Percentiles rank a stretch among this genome's conserved stretches.
Evolutionary conservation across 768 basidiomycete genomes (phyloP).

Genomic region (Mycena epipterygia): DNA sequence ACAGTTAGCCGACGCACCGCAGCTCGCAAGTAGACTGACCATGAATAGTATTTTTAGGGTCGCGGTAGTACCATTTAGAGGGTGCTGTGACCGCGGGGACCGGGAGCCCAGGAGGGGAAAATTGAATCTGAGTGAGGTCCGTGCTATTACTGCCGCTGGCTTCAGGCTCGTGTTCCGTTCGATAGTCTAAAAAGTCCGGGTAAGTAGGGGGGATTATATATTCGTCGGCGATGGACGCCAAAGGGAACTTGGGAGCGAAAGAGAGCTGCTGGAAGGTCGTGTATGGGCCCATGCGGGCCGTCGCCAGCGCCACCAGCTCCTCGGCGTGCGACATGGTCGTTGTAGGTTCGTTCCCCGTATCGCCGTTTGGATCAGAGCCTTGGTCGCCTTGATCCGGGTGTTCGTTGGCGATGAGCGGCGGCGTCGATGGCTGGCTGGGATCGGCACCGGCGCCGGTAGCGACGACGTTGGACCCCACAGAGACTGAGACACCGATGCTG

Average conservation of each 20-base stretch:
- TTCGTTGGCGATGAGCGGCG: slow-evolving; percentile 57
- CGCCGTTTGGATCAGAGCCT: slow-evolving; percentile 42
- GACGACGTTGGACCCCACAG: slow-evolving; percentile 54
- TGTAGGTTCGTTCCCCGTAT: slow-evolving; percentile 49
- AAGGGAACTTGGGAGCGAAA: slow-evolving; percentile 90
- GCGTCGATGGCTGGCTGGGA: slow-evolving; percentile 46
- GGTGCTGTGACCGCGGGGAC: slow-evolving; percentile 77
- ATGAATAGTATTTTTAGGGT: slow-evolving; percentile 85
- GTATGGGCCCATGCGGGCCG: slow-evolving; percentile 84
- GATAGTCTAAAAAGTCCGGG: slow-evolving; percentile 80
- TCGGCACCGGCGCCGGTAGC: slow-evolving; percentile 51
- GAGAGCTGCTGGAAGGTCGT: slow-evolving; percentile 93
- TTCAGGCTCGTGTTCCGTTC: slow-evolving; percentile 73
- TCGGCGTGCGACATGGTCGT: slow-evolving; percentile 65
- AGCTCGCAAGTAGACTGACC: slow-evolving; percentile 59
- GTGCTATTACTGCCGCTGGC: slow-evolving; percentile 53
- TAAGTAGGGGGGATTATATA: slow-evolving; percentile 95
- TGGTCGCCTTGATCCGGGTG: slow-evolving; percentile 55
- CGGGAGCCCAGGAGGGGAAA: slow-evolving; percentile 85
- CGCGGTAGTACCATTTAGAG: slow-evolving; percentile 85
- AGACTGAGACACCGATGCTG: slow-evolving; percentile 71
- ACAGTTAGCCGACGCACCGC: slow-evolving; percentile 27
- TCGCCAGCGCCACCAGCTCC: slow-evolving; percentile 76
- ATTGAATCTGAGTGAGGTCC: slow-evolving; percentile 73
- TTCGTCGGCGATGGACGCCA: slow-evolving; percentile 89